These are phyloP conservation scores for Baeospora myosura DNA, from an alignment of 1,284 basidiomycete species.

Conservation along the genomic window DNA sequence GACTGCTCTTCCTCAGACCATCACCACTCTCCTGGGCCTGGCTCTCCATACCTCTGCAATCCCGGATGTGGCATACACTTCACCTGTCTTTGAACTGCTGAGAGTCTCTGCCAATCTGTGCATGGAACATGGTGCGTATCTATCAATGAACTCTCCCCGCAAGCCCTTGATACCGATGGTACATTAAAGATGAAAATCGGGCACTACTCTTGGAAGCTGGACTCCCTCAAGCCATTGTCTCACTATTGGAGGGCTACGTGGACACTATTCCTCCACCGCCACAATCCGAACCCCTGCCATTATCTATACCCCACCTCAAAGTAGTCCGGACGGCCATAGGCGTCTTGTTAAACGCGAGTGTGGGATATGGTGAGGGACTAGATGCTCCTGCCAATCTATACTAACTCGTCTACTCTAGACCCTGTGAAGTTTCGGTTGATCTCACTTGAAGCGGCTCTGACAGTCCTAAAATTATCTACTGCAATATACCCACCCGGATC, in stretches of 20 bases:
- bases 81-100: conserved; percentile 58
- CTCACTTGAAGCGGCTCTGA: conserved; percentile 57
- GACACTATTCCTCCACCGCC: conserved; percentile 41
- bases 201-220: conserved; percentile 59
- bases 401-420: conserved; percentile 35
- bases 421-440: conserved; percentile 61
- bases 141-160: conserved; percentile 5
- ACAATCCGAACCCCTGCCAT: conserved; percentile 34
- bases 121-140: conserved; percentile 61
- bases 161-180: not conserved
- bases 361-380: conserved; percentile 61
- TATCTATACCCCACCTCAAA: conserved; percentile 58
- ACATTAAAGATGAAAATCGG: conserved; percentile 53
- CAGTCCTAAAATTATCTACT: conserved; percentile 61
- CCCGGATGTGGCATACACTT: conserved; percentile 36
- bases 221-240: conserved; percentile 58
- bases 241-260: conserved; percentile 62
- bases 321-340: conserved; percentile 75
- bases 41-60: conserved; percentile 43
- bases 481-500: conserved; percentile 62
- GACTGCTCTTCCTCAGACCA: conserved; percentile 53
- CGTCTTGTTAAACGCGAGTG: conserved; percentile 71
- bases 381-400: conserved; percentile 1
- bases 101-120: conserved; percentile 74
- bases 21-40: conserved; percentile 51